Evolutionary conservation across 495 filamentous ascomycete species (phyloP).

Genomic region (Xylaria sp.): DNA sequence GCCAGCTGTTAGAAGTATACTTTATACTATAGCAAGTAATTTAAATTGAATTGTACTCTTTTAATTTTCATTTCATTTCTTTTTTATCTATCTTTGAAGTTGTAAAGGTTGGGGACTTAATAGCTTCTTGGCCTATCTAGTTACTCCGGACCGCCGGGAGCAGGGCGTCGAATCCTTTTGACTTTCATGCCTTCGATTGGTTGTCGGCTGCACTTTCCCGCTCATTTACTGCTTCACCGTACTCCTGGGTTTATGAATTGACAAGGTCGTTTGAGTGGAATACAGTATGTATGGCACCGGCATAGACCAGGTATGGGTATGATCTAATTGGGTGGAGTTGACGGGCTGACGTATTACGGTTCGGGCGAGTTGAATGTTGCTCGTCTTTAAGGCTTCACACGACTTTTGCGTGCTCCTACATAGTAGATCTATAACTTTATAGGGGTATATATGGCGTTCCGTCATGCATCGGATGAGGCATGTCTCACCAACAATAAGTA

Average conservation of each 20-base stretch:
- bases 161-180: neutral
- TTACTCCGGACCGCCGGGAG: neutral
- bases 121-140: no score
- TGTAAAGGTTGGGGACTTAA: no score
- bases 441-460: neutral
- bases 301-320: neutral
- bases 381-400: neutral
- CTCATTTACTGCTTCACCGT: neutral
- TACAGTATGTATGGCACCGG: neutral
- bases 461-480: constrained; percentile 1
- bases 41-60: no score
- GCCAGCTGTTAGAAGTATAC: no score
- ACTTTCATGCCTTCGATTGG: neutral
- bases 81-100: no score
- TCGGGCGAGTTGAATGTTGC: neutral
- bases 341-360: neutral
- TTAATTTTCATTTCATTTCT: no score
- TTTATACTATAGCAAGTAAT: no score
- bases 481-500: neutral
- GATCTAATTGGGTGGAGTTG: neutral
- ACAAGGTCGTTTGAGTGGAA: neutral
- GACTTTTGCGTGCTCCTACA: neutral
- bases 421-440: neutral
- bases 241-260: neutral
- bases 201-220: neutral